Evolutionary conservation across 2,329 filamentous ascomycete species (phyloP), one percentile per base, ranked within the genome.

Genomic region (Helotiales sp.): DNA sequence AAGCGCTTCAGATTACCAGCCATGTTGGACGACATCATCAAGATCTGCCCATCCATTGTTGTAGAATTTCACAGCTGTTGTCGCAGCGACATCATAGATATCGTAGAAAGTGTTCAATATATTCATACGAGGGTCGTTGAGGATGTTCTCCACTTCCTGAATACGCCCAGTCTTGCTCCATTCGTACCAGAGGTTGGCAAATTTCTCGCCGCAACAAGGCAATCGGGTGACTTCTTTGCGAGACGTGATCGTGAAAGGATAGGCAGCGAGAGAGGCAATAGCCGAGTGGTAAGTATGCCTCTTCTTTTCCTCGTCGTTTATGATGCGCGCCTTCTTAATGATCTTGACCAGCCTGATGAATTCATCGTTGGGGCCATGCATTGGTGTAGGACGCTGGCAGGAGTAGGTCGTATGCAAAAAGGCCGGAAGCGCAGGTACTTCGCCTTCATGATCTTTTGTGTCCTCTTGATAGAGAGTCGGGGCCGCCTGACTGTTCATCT

Each of bases 31-130:
- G 2, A 98, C 82, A 73, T 98, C 94, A 74, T 97, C 93, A 0
- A 97, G 82, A 67, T 96, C 91, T 67, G 87, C 85, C 92, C 93
- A 97, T 30, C 92, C 87, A 69, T 87, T 88, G 17, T 87, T 85
- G 77, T 94, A 96, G 74, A 97, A 97, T 0, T 94, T 87, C 17
- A 90, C 84, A 0, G 95, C 94, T 0, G 91, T 96, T 13, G 87
- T 88, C 1, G 91, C 90, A 0, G 91, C 95, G 0, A 97, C 93
- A n/a, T 94, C 95, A 92, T 93, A 97, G 65, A 97, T 96, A 4
- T 91, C 84, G 79, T 91, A 92, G 78, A 98, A 97, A 0, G 85
- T 77, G 52, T 87, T 83, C 3, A 97, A 79, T 0, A 89, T 83
- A 22, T 83, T 66, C 96, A 83, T 65, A 84, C 86, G 13, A 87